Percentiles rank a stretch among this genome's conserved stretches.
These are phyloP conservation scores for Beauveria brongniartii DNA, from an alignment of 2,329 filamentous ascomycete genomes.

Conservation along the genomic window DNA sequence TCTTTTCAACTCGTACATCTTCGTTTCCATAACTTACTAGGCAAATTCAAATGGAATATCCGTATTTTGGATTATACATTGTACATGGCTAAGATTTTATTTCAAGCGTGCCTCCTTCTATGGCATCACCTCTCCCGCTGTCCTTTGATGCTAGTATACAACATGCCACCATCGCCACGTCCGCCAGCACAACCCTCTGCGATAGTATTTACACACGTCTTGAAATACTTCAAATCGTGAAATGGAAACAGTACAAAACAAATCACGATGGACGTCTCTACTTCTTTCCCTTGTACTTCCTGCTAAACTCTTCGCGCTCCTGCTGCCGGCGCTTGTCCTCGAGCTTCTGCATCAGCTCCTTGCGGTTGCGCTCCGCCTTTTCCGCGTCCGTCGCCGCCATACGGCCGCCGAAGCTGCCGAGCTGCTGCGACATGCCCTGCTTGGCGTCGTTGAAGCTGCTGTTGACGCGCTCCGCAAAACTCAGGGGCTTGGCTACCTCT, in stretches of 20 bases:
- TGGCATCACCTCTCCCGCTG: not conserved
- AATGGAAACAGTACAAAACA: not conserved
- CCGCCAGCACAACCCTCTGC: not conserved
- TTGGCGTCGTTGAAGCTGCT: constrained; percentile 28
- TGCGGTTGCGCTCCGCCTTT: constrained; percentile 27
- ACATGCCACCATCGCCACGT: not conserved
- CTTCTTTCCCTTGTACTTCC: constrained; percentile 28
- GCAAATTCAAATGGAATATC: not conserved
- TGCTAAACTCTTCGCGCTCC: constrained; percentile 30
- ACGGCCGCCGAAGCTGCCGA: constrained; percentile 28
- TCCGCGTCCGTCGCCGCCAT: constrained; percentile 25
- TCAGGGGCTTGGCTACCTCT: constrained; percentile 17
- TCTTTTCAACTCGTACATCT: not conserved
- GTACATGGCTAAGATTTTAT: not conserved
- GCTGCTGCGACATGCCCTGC: constrained; percentile 27
- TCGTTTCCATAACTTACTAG: not conserved
- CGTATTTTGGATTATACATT: not conserved
- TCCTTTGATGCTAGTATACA: constrained; percentile 5
- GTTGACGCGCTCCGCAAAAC: constrained; percentile 25
- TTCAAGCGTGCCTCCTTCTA: not conserved
- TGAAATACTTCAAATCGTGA: not conserved
- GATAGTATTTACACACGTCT: not conserved
- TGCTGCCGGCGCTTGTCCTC: constrained; percentile 28
- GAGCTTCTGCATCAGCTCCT: constrained; percentile 26
- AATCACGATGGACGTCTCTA: not conserved